These are phyloP conservation scores for Exophiala sp. DNA, from an alignment of 2,329 filamentous ascomycete genomes.

Conservation along the genomic window DNA sequence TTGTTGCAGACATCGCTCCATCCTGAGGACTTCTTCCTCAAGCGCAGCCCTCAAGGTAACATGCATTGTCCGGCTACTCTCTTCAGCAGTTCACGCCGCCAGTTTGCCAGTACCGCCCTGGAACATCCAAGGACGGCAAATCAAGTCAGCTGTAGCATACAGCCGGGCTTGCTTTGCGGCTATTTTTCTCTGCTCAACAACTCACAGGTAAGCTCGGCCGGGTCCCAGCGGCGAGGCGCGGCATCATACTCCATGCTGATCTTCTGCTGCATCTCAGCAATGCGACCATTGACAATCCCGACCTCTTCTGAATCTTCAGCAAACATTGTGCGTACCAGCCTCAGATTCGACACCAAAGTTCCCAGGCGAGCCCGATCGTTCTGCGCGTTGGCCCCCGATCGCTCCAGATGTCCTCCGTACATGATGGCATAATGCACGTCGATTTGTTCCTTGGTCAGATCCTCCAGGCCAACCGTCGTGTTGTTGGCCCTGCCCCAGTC, in stretches of 20 bases:
- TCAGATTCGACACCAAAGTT: conserved; percentile 5
- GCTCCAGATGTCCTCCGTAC: conserved; percentile 16
- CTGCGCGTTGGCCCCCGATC: conserved; percentile 10
- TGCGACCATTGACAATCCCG: conserved; percentile 3
- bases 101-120: too few relatives aligned
- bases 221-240: not conserved
- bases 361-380: conserved; percentile 1
- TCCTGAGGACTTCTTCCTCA: too few relatives aligned
- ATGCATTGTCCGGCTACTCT: too few relatives aligned
- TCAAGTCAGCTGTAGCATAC: too few relatives aligned
- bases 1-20: not conserved
- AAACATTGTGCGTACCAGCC: conserved; percentile 6
- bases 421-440: conserved; percentile 16
- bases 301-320: conserved; percentile 12
- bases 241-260: conserved; percentile 8
- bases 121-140: too few relatives aligned
- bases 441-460: conserved; percentile 14
- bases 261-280: conserved; percentile 2
- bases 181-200: too few relatives aligned
- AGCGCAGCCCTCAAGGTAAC: too few relatives aligned
- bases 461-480: conserved; percentile 1
- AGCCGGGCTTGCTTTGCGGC: too few relatives aligned
- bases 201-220: too few relatives aligned
- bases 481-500: conserved; percentile 2
- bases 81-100: too few relatives aligned